These are phyloP conservation scores for Bruguiera sexangula DNA, from an alignment of 345 rosid species.

Conservation along the genomic window DNA sequence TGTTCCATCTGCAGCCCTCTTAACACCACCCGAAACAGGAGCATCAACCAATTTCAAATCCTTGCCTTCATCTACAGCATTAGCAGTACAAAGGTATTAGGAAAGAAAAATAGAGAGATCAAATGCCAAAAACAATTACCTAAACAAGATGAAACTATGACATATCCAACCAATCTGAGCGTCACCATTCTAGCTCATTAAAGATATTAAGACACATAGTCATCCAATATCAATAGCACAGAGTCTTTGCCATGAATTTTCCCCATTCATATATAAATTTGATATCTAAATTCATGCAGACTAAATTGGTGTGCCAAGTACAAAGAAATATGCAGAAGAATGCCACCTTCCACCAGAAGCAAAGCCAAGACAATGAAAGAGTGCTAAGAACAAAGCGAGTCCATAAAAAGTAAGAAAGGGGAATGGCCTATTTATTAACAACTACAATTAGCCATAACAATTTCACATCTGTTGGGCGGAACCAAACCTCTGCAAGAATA, in stretches of 20 bases:
- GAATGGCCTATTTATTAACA: not conserved
- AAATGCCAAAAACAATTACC: not conserved
- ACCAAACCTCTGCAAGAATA: no score
- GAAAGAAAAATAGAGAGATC: not conserved
- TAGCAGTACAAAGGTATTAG: not conserved
- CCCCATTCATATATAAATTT: no score
- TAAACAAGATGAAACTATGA: conserved; percentile 2
- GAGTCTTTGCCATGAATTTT: no score
- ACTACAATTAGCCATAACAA: not conserved
- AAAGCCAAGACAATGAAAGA: not conserved
- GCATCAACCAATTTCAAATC: conserved; percentile 90
- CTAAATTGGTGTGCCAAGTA: no score
- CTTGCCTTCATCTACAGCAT: conserved; percentile 60
- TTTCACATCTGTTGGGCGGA: no score
- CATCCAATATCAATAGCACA: not conserved
- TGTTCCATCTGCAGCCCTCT: conserved; percentile 81
- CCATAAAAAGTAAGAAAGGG: not conserved
- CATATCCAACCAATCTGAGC: not conserved
- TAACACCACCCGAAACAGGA: conserved; percentile 98
- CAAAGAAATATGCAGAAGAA: not conserved
- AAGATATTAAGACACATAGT: not conserved
- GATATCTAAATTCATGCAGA: no score
- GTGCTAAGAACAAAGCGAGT: not conserved
- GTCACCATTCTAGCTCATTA: not conserved
- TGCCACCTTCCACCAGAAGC: not conserved